Conservation (phyloP, 257 asterid species). For the Penstemon barbatus region DNA sequence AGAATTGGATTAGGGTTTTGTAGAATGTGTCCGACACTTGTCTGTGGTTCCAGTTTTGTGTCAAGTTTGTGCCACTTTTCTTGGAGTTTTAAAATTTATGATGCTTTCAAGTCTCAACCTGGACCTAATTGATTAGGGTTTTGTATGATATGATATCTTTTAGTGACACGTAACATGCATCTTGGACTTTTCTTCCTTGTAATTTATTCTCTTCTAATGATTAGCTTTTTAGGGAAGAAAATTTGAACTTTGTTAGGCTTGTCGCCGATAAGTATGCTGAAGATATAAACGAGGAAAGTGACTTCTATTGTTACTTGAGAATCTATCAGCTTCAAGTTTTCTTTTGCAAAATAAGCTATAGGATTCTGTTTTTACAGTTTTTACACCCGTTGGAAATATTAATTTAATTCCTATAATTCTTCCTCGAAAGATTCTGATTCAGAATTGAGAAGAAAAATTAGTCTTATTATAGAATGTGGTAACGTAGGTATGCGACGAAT, state of each 20-base stretch:
- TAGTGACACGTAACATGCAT: no score
- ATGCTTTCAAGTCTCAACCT: not conserved
- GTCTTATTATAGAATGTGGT: not conserved
- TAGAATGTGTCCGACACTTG: not conserved
- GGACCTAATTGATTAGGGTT: not conserved
- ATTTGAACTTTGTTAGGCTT: conserved; percentile 7
- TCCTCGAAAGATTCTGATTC: conserved; percentile 9
- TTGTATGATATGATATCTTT: not conserved
- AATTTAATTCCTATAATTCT: conserved; percentile 13
- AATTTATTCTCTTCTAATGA: not conserved
- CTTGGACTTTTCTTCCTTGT: conserved; percentile 2
- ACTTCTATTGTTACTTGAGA: not conserved
- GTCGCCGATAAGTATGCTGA: not conserved
- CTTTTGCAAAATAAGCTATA: conserved; percentile 14
- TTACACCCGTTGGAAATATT: not conserved
- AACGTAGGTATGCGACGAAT: not conserved
- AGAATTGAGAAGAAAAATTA: not conserved
- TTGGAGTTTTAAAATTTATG: not conserved
- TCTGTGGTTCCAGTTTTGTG: not conserved
- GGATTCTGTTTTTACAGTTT: not conserved
- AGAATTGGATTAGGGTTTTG: conserved; percentile 16
- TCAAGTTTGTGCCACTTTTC: not conserved
- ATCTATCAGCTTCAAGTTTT: conserved; percentile 4
- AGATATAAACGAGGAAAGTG: not conserved
- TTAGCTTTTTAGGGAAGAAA: not conserved